These are phyloP conservation scores for Nigrospora osmanthi DNA, from an alignment of 2,329 filamentous ascomycete genomes.

Conservation along the genomic window DNA sequence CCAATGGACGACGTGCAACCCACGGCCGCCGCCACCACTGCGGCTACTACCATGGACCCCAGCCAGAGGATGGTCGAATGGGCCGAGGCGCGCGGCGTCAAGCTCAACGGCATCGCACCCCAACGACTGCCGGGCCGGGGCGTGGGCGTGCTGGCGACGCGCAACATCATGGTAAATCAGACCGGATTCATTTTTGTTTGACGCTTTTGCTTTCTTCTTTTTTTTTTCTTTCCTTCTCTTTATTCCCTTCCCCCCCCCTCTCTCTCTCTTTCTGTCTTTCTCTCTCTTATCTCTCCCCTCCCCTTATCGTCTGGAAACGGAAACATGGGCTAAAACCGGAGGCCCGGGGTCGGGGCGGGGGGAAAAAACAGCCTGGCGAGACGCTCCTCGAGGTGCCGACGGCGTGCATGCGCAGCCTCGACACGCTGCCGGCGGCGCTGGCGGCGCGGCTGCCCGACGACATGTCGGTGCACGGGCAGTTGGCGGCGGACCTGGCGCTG, in stretches of 20 bases:
- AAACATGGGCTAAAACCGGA: not conserved
- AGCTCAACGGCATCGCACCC: slow-evolving; percentile 59
- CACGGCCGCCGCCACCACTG: too few relatives aligned
- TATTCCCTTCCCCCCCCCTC: not conserved
- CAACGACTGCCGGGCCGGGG: slow-evolving; percentile 63
- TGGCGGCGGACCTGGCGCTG: slow-evolving; percentile 61
- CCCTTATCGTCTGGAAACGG: too few relatives aligned
- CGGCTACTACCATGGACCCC: slow-evolving; percentile 10
- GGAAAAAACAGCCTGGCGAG: slow-evolving; percentile 43
- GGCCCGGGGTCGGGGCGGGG: not conserved
- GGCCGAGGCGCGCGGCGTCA: slow-evolving; percentile 57
- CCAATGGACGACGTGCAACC: too few relatives aligned
- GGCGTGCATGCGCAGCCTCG: slow-evolving; percentile 54
- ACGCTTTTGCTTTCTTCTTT: too few relatives aligned
- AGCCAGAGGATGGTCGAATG: slow-evolving; percentile 55
- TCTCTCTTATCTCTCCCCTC: not conserved
- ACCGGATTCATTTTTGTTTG: too few relatives aligned
- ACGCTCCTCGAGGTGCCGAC: slow-evolving; percentile 58
- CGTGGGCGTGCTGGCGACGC: slow-evolving; percentile 68
- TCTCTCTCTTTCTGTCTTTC: not conserved
- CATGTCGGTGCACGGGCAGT: slow-evolving; percentile 60
- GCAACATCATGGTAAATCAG: slow-evolving; percentile 9
- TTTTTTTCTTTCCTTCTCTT: too few relatives aligned
- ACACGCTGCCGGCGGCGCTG: slow-evolving; percentile 48
- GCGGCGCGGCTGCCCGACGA: slow-evolving; percentile 40